These are phyloP conservation scores for Anaeramoeba ignava DNA, from an alignment of 78 protist species.

Conservation along the genomic window DNA sequence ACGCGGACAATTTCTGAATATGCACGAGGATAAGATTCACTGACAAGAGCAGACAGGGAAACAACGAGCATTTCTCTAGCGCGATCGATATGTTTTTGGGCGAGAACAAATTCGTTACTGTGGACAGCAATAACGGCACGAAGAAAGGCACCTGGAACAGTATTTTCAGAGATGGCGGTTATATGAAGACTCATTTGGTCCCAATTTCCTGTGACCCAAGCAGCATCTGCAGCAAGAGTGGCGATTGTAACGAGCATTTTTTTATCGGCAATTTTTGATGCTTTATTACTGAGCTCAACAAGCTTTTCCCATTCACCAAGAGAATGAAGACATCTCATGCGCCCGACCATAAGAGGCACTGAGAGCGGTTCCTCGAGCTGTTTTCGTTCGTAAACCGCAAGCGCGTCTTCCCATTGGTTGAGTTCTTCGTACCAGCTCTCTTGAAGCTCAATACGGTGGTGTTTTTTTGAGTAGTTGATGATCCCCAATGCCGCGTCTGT, in stretches of 20 bases:
- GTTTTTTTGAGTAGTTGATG: no score
- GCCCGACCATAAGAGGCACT: neutral
- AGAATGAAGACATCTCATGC: neutral
- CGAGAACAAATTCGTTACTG: neutral
- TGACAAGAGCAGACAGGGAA: neutral
- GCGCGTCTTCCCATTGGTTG: no score
- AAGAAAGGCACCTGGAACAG: neutral
- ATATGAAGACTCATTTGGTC: neutral
- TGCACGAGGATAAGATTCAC: slow-evolving; percentile 7
- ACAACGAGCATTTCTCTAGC: neutral
- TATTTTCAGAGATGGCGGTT: neutral
- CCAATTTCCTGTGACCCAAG: neutral
- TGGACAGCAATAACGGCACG: neutral
- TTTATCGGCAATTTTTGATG: neutral
- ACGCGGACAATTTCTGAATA: neutral
- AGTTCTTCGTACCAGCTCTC: no score
- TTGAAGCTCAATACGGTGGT: no score
- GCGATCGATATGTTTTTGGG: neutral
- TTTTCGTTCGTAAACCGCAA: no score
- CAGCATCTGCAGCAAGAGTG: neutral
- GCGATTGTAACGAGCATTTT: neutral
- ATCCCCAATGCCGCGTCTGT: no score
- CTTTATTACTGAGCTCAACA: neutral
- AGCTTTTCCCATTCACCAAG: neutral
- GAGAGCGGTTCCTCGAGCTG: slow-evolving; percentile 44